Base-by-base conservation (phyloP, 1,284 basidiomycete species). In the Trametes versicolor region DNA sequence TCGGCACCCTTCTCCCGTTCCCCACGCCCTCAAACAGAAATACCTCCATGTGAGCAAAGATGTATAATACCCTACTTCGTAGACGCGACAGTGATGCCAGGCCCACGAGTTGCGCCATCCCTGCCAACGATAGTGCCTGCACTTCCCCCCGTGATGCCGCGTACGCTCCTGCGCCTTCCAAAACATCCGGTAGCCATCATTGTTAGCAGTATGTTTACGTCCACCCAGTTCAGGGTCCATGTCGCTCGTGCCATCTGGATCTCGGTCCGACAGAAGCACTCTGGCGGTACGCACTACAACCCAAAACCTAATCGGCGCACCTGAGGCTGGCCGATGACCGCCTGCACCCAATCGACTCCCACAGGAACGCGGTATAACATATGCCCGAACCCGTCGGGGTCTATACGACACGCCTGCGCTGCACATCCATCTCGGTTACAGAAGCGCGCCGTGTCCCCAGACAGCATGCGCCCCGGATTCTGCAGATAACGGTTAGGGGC, bases 221-320 rank as follows among this genome's bases (percentile, higher is more conserved):
- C 34, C 51, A 29, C 15, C 13, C 5, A 41, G 29, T 2, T 48
- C 36, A 27, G 32, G 17, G 21, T 23, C 9, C 39, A 45, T 2
- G 17, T 36, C 29, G 34, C 50, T 36, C 29, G 17, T n/a, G 10
- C 23, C n/a, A 13, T 27, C 45, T 32, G 53, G 37, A 10, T 10
- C 13, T 21, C 61, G 61, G 61, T 2, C 61, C 61, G 61, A 57
- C 29, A 34, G 61, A 62, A 62, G 61, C 61, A 19, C 25, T 29
- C 60, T 17, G 7, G 49, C n/a, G 17, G 48, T 41, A 32, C 48
- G 21, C 48, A 52, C 12, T 17, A 32, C 54, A 57, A 62, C 54
- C 61, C 61, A 62, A 62, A 62, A 62, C 61, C 61, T 57, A 57
- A 62, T 57, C 61, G 48, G 61, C 49, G 29, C 48, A 43, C 10